Conservation (phyloP, 441 rosid genomes). For the Hura crepitans region DNA sequence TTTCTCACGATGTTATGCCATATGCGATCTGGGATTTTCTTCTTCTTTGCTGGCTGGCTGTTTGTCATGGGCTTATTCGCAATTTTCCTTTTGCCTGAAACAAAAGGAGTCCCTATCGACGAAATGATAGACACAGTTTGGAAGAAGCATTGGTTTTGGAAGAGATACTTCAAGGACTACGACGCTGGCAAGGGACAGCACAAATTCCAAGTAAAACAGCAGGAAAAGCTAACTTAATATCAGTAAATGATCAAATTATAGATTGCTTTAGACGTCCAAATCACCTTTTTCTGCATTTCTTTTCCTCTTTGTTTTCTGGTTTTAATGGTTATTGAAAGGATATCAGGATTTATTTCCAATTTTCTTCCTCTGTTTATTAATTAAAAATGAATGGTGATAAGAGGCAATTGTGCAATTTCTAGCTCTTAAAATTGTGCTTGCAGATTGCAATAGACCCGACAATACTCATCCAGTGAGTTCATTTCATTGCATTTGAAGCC, state of each 20-base stretch:
- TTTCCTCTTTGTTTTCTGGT: not conserved
- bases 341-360: not conserved
- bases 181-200: not conserved
- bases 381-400: no score
- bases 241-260: not conserved
- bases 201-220: slow-evolving; percentile 3
- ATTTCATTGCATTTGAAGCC: no score
- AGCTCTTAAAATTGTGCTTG: no score
- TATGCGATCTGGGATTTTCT: slow-evolving; percentile 47
- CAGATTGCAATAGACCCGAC: no score
- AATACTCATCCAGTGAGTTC: no score
- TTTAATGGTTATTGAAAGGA: not conserved
- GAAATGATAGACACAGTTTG: slow-evolving; percentile 59
- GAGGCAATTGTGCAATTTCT: no score
- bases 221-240: not conserved
- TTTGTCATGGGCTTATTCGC: slow-evolving; percentile 37
- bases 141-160: slow-evolving; percentile 71
- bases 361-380: not conserved
- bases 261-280: not conserved
- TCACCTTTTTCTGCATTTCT: not conserved
- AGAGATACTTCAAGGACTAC: slow-evolving; percentile 33
- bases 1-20: slow-evolving; percentile 63
- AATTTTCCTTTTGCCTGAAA: slow-evolving; percentile 46
- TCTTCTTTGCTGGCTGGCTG: slow-evolving; percentile 52
- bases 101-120: slow-evolving; percentile 69